A percentile compares a stretch with the other conserved stretches of the same genome.
Conservation (phyloP, 2,329 filamentous ascomycete species). For the Beauveria pseudobassiana region DNA sequence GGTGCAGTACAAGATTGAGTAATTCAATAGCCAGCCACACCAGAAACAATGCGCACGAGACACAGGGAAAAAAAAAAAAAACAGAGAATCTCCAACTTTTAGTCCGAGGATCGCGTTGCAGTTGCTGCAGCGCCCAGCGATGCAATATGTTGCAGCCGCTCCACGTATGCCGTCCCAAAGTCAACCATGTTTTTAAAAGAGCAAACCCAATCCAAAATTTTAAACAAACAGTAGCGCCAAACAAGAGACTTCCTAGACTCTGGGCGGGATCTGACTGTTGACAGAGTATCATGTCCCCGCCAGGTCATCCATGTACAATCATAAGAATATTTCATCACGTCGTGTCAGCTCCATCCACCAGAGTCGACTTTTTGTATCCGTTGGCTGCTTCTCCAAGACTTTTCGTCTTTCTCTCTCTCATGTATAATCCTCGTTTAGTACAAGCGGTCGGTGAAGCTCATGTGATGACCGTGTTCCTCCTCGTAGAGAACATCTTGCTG, state of each 20-base stretch:
- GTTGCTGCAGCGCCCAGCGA: background rate
- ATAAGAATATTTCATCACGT: conserved; percentile 12
- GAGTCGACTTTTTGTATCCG: background rate
- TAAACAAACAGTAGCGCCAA: conserved; percentile 5
- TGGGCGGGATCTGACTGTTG: conserved; percentile 9
- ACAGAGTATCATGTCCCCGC: conserved; percentile 4
- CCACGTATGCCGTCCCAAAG: background rate
- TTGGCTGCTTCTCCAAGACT: background rate
- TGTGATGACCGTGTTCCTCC: conserved; percentile 33
- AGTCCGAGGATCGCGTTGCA: background rate
- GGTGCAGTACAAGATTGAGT: background rate
- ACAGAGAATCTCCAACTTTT: background rate
- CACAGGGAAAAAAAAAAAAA: background rate
- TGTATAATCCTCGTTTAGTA: conserved; percentile 25
- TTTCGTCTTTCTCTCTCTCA: conserved; percentile 1
- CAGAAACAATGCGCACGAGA: background rate
- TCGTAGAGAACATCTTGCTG: conserved; percentile 39
- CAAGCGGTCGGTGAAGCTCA: conserved; percentile 37
- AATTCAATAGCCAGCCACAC: conserved; percentile 4
- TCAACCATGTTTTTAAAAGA: background rate
- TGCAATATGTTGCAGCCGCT: background rate
- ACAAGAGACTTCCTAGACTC: conserved; percentile 6
- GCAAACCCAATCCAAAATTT: background rate
- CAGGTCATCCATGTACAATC: conserved; percentile 5
- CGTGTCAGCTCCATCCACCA: background rate